Conservation (phyloP, 495 filamentous ascomycete species). For the Filosporella fistucella region DNA sequence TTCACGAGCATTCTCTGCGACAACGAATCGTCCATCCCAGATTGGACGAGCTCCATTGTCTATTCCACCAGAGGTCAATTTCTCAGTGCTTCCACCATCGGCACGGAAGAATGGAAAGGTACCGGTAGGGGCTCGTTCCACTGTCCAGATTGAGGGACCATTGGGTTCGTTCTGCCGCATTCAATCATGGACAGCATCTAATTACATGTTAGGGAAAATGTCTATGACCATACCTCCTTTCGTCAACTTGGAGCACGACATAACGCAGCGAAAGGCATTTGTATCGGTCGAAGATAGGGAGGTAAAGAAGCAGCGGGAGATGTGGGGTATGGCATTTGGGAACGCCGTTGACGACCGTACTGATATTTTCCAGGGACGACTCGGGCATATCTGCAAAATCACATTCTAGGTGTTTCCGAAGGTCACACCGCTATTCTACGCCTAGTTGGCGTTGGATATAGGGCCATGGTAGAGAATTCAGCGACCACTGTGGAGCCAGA, state of each 20-base stretch:
- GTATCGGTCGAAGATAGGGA: slow-evolving; percentile 61
- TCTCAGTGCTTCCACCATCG: slow-evolving; percentile 59
- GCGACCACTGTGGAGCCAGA: slow-evolving; percentile 62
- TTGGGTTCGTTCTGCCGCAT: slow-evolving; percentile 47
- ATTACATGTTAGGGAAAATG: slow-evolving; percentile 53
- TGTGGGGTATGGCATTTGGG: slow-evolving; percentile 79
- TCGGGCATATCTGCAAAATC: slow-evolving; percentile 82
- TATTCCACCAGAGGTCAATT: slow-evolving; percentile 75
- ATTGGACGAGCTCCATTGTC: slow-evolving; percentile 78
- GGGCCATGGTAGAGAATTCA: slow-evolving; percentile 73
- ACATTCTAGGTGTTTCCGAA: slow-evolving; percentile 90
- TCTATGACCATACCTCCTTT: slow-evolving; percentile 66
- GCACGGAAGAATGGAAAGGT: slow-evolving; percentile 42
- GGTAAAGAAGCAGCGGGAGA: slow-evolving; percentile 75
- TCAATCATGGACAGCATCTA: neutral
- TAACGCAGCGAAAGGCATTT: slow-evolving; percentile 50
- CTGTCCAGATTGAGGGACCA: slow-evolving; percentile 68
- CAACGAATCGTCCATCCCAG: slow-evolving; percentile 63
- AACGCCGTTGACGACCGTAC: no score
- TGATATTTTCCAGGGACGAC: slow-evolving; percentile 61
- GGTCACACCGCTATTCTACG: slow-evolving; percentile 90
- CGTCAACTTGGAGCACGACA: slow-evolving; percentile 63
- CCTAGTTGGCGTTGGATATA: slow-evolving; percentile 94
- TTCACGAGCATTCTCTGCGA: slow-evolving; percentile 66
- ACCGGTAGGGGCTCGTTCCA: slow-evolving; percentile 51